A percentile compares a stretch with the other conserved stretches of the same genome.
Conservation (phyloP, 2,329 filamentous ascomycete species). For the Laburnicola sp. region DNA sequence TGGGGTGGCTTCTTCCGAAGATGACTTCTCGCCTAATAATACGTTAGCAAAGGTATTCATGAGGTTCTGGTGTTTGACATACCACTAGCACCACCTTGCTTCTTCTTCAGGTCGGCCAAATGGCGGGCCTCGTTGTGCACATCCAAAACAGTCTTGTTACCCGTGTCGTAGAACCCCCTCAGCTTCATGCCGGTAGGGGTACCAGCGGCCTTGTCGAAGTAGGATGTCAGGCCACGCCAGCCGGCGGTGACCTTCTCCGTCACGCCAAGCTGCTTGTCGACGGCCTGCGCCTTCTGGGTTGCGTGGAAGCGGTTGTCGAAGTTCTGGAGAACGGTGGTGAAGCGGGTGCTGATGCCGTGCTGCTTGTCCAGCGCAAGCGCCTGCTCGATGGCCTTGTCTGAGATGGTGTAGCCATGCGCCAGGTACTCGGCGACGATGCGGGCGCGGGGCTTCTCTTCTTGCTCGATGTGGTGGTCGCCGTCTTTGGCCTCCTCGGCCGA, state of each 20-base stretch:
- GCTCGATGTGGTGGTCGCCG: conserved; percentile 71
- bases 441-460: conserved; percentile 95
- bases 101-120: conserved; percentile 86
- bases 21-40: conserved; percentile 31
- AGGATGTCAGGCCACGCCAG: conserved; percentile 73
- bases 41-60: too few species aligned
- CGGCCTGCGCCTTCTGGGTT: conserved; percentile 78
- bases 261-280: conserved; percentile 85
- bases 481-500: conserved; percentile 55
- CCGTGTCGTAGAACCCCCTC: conserved; percentile 81
- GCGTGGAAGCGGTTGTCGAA: conserved; percentile 88
- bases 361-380: conserved; percentile 87
- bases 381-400: conserved; percentile 73
- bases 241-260: conserved; percentile 69
- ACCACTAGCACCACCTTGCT: conserved; percentile 45
- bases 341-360: conserved; percentile 81
- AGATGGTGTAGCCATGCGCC: conserved; percentile 88
- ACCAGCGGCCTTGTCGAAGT: conserved; percentile 90
- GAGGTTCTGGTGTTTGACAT: too few species aligned
- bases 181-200: conserved; percentile 89
- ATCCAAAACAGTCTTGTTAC: conserved; percentile 87
- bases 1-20: conserved; percentile 43
- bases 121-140: conserved; percentile 90
- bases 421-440: conserved; percentile 96
- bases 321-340: conserved; percentile 73